Base-by-base conservation (phyloP, 1,284 basidiomycete species). In the Neotropicomus parvogracilis region DNA sequence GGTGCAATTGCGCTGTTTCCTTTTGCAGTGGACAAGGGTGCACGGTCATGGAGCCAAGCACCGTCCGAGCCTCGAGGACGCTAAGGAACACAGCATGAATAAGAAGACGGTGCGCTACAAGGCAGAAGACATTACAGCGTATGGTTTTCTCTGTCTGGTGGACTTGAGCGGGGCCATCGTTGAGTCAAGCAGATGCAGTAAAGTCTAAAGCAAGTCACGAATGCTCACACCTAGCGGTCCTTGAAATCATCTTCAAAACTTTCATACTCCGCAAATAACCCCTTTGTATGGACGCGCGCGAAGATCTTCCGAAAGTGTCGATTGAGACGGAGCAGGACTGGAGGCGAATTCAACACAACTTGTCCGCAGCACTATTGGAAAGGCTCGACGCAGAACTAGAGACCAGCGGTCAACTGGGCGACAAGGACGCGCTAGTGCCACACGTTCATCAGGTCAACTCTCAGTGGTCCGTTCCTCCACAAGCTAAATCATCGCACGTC, bases 31-130 rank as follows among this genome's bases (percentile, higher is more conserved):
- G 41, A 68, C 66, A 47, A 63, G 12, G 82, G 81, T 44, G 83
- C 82, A 64, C 75, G 83, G 75, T 86, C 83, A 64, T 89, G 86
- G 36, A 82, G 60, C 86, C 86, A 88, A 62, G 78, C 74, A 50
- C 79, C 83, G 41, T 84, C 75, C 4, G 70, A 67, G 12, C 58
- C 62, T 53, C 62, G 66, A 45, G 66, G 62, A 20, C 63, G 66
- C 66, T 68, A 24, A 16, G 16, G 40, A 29, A 39, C 7, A 16
- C 20, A 28, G 16, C 4, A 14, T 50, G 41, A 52, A 40, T 24
- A 24, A 9, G 33, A 4, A 7, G 33, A 26, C 4, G 14, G 9
- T 12, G 11, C 14, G 2, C 4, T 13, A 3, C 17, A 38, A 44
- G 40, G 10, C 7, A 10, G 35, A 40, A 16, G 34, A 2, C 31